Evolutionary conservation across 805 yeast species (phyloP).

Genomic region (Yarrowia bubula): DNA sequence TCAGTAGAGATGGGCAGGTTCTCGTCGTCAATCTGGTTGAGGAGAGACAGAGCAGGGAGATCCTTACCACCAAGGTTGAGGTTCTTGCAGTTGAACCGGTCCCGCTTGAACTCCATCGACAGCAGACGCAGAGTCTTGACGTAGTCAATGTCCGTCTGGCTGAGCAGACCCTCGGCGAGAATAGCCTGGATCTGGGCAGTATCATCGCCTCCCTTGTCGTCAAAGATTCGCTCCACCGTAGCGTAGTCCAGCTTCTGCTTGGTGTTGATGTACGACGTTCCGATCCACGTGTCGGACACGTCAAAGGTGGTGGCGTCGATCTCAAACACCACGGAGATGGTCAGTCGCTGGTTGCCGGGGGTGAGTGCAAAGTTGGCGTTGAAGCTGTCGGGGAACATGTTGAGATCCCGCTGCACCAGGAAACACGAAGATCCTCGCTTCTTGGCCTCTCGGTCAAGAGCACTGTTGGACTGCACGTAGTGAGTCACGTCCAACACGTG

Average conservation of each 20-base stretch:
- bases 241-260: slow-evolving; percentile 44
- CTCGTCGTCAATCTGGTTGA: slow-evolving; percentile 85
- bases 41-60: slow-evolving; percentile 53
- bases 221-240: slow-evolving; percentile 29
- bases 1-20: slow-evolving; percentile 68
- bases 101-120: slow-evolving; percentile 67
- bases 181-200: slow-evolving; percentile 7
- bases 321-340: slow-evolving; percentile 76
- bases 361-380: slow-evolving; percentile 56
- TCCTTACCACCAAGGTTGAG: slow-evolving; percentile 49
- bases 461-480: slow-evolving; percentile 67
- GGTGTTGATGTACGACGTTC: slow-evolving; percentile 69
- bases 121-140: slow-evolving; percentile 62
- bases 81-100: slow-evolving; percentile 46
- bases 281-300: slow-evolving; percentile 72
- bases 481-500: slow-evolving; percentile 81
- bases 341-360: slow-evolving; percentile 58
- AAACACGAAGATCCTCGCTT: slow-evolving; percentile 87
- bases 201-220: slow-evolving; percentile 20
- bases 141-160: slow-evolving; percentile 63
- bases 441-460: slow-evolving; percentile 82
- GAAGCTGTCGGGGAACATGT: slow-evolving; percentile 66
- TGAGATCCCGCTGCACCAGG: slow-evolving; percentile 70
- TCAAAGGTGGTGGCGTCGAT: slow-evolving; percentile 71
- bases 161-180: slow-evolving; percentile 31